Base-by-base conservation (phyloP, 768 basidiomycete species). In the Kwoniella sp. region DNA sequence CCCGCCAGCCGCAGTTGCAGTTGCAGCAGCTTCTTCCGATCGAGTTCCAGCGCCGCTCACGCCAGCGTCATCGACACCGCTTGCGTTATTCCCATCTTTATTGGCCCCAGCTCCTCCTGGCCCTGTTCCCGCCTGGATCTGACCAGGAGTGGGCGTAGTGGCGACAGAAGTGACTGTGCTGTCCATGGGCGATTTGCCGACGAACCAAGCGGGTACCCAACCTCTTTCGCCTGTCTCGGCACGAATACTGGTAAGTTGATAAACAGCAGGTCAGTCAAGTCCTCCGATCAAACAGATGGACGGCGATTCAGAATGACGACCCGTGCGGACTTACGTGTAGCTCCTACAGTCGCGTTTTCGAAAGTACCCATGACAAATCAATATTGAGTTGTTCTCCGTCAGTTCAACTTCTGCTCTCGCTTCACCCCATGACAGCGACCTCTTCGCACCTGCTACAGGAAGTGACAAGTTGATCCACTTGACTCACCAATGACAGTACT, bases 141-240 rank as follows among this genome's bases (percentile, higher is more conserved):
- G 41, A 23, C 34, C 53, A 1, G 54, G 41, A 20, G 65, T 66
- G 11, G 65, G 59, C n/a, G 65, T 61, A 37, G 65, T 59, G 13
- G 58, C 65, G 2, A 54, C 55, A 1, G 57, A 61, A 9, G 52
- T 25, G 1, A 20, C 59, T 2, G 8, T 50, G 22, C 15, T 53
- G 30, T 51, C 51, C 26, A 15, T 26, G 31, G 38, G 8, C 22
- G 63, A 87, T 80, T 94, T 96, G 58, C 93, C 93, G 66, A 95
- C 92, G 78, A 92, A 95, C 95, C 95, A 98, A 25, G 92, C 93
- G 85, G 94, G 94, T 25, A 96, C 92, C 95, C 95, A 98, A 38
- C 95, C 95, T 68, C 95, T 87, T 81, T 93, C 90, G 50, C 95
- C 95, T 23, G 88, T 88, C 15, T 90, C 89, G 76, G 96, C 91